These are phyloP conservation scores for Kwoniella heveanensis DNA, from an alignment of 768 basidiomycete species.

Conservation along the genomic window DNA sequence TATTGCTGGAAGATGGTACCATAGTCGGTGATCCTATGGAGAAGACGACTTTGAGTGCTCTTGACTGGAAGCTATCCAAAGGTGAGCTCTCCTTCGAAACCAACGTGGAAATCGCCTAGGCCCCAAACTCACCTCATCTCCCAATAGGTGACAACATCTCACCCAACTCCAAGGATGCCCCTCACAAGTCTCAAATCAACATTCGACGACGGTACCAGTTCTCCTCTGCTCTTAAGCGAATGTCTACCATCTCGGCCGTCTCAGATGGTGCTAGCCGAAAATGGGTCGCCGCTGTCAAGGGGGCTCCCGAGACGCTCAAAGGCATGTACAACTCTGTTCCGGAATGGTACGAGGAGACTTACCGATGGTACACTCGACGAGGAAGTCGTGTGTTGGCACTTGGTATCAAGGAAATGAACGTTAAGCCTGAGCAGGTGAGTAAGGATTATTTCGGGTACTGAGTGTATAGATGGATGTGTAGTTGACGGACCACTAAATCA, in stretches of 20 bases:
- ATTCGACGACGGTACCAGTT: conserved; percentile 96
- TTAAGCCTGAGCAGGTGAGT: conserved; percentile 73
- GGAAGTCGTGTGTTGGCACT: conserved; percentile 93
- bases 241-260: conserved; percentile 77
- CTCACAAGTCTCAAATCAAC: conserved; percentile 60
- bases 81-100: conserved; percentile 58
- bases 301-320: conserved; percentile 96
- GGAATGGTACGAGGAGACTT: conserved; percentile 83
- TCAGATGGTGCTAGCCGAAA: conserved; percentile 37
- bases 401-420: conserved; percentile 80
- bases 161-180: conserved; percentile 62
- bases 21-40: conserved; percentile 99
- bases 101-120: too few species aligned
- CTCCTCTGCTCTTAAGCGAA: conserved; percentile 93
- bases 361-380: conserved; percentile 88
- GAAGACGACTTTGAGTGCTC: conserved; percentile 86
- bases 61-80: conserved; percentile 76
- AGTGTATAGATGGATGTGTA: too few species aligned
- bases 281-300: conserved; percentile 71
- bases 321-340: conserved; percentile 77
- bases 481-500: too few species aligned
- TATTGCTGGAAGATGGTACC: conserved; percentile 88
- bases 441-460: not conserved
- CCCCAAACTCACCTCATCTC: not conserved
- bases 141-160: conserved; percentile 67